Evolutionary conservation across 306 rosid species (phyloP).

Genomic region (Crotalaria pallida): DNA sequence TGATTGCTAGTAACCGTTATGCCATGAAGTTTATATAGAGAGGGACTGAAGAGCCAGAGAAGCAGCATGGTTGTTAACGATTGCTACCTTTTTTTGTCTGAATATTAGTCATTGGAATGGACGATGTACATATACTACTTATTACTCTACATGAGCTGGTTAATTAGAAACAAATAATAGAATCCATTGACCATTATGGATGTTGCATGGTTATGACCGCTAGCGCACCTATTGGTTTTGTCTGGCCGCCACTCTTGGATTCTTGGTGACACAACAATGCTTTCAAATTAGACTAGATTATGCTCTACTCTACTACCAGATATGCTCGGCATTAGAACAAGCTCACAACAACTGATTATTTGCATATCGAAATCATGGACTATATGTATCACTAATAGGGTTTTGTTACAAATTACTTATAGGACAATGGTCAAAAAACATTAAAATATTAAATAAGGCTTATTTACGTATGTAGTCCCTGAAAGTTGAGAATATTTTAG

Average conservation of each 20-base stretch:
- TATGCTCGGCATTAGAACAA: no score
- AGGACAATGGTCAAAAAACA: no score
- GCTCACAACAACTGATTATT: no score
- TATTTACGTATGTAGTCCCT: no score
- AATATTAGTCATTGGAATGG: background rate
- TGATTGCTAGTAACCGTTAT: background rate
- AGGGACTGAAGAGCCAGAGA: background rate
- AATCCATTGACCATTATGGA: background rate
- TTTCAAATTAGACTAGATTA: no score
- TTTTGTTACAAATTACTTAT: no score
- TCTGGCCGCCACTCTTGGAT: background rate
- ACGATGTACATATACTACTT: background rate
- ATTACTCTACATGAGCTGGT: background rate
- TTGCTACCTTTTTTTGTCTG: background rate
- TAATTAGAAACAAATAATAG: background rate
- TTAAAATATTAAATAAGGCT: no score
- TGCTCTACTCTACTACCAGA: no score
- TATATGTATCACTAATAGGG: no score
- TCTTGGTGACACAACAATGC: background rate
- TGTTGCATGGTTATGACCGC: constrained; percentile 28
- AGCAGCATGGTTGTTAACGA: constrained; percentile 15
- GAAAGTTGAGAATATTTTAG: no score
- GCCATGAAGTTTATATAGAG: background rate
- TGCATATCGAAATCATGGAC: no score
- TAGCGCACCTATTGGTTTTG: background rate